Evolutionary conservation across 148 eudicot genomes (phyloP), one percentile per base, ranked within the genome.

Genomic region (Fagopyrum esculentum): DNA sequence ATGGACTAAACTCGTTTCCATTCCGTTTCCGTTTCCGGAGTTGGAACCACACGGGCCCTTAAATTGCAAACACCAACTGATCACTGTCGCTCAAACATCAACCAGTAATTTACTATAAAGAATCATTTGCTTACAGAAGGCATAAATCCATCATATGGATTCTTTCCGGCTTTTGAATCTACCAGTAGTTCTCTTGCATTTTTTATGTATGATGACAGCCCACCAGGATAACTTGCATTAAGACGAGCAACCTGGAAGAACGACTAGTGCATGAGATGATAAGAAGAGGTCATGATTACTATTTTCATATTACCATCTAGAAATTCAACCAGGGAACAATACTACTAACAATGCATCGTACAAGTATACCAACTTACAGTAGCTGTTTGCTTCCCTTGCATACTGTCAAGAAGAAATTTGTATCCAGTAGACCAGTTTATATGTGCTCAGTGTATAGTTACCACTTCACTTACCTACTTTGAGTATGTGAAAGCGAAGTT

Each of bases 141-240:
- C 45, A 82, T 81, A 76, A 94, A 94, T 0, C 98, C 98, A 81
- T 94, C 97, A 83, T 80, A 94, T 12, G 98, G 97, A 77, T 94
- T 94, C 80, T 82, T 91, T 52, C 98, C 97, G 13, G 89, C 88
- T 78, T 91, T 91, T 69, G 98, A 94, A 85, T 92, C 93, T 69
- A 90, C 92, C 56, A 94, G 85, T 59, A 94, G 93, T 78, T 85
- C 84, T 77, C 85, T 88, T 51, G 97, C 98, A 79, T 86, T 94
- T 75, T 84, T 85, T 40, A 94, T 84, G 71, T 94, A 94, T 55
- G 96, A 86, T 78, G 78, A 75, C 51, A 94, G 75, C 17, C 98
- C 97, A 69, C 98, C 98, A 16, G 96, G 96, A 86, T 91, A 94
- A 82, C 89, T 89, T 80, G 86, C 74, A 82, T 92, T 72, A 52